Conservation (phyloP, 805 yeast species). For the Nakazawaea laoshanensis region DNA sequence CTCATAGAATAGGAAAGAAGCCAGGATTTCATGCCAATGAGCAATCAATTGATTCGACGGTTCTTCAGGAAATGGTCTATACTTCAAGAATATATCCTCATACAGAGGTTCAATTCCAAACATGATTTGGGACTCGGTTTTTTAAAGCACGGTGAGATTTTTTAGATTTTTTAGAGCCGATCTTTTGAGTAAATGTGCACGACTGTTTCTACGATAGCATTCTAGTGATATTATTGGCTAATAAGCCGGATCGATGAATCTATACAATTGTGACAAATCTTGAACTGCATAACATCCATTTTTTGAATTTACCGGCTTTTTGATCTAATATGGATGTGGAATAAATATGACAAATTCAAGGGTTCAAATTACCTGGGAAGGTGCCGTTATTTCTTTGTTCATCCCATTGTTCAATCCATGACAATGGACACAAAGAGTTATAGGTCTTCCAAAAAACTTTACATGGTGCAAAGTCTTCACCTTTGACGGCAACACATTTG, state of each 20-base stretch:
- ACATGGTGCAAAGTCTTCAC: constrained; percentile 98
- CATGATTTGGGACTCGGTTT: too few relatives aligned
- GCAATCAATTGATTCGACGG: constrained; percentile 33
- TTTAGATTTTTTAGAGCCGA: too few relatives aligned
- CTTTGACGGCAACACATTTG: constrained; percentile 93
- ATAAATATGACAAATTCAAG: too few relatives aligned
- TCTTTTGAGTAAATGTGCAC: too few relatives aligned
- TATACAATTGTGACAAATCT: too few relatives aligned
- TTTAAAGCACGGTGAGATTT: too few relatives aligned
- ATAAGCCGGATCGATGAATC: too few relatives aligned
- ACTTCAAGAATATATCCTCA: constrained; percentile 34
- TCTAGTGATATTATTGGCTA: too few relatives aligned
- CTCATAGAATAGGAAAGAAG: constrained; percentile 54
- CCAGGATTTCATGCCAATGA: constrained; percentile 74
- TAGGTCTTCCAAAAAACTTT: constrained; percentile 88
- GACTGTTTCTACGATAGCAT: too few relatives aligned
- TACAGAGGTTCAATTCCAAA: background rate
- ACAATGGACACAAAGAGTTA: constrained; percentile 77
- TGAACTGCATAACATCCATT: too few relatives aligned
- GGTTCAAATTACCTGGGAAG: constrained; percentile 28
- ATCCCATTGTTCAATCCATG: constrained; percentile 85
- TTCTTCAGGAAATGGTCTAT: constrained; percentile 35
- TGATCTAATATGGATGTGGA: too few relatives aligned
- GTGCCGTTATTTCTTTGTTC: constrained; percentile 57
- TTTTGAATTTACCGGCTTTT: too few relatives aligned